These are phyloP conservation scores for Eutrema salsugineum DNA, from an alignment of 441 rosid species.

Conservation along the genomic window DNA sequence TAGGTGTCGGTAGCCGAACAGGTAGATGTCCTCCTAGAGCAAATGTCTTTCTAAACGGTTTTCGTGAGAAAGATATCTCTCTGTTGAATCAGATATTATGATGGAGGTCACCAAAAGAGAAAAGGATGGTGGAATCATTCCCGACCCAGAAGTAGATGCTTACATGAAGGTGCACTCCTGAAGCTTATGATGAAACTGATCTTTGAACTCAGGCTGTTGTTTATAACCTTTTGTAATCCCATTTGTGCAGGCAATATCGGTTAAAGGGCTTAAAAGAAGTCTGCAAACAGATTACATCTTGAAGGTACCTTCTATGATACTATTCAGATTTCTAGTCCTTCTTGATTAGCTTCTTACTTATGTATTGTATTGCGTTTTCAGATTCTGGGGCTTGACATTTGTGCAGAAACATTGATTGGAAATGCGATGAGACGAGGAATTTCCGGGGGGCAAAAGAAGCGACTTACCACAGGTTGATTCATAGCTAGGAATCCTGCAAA, in stretches of 20 bases:
- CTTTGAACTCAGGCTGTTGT: background rate
- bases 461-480: conserved; percentile 49
- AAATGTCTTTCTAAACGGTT: background rate
- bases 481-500: background rate
- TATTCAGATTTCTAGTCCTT: background rate
- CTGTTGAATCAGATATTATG: conserved; percentile 34
- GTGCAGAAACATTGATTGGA: conserved; percentile 49
- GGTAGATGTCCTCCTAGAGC: conserved; percentile 23
- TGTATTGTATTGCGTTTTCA: conserved; percentile 8
- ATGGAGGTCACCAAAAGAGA: conserved; percentile 46
- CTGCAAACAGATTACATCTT: conserved; percentile 52
- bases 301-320: conserved; percentile 30
- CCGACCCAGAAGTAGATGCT: conserved; percentile 47
- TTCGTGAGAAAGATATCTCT: background rate
- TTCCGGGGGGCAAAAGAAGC: conserved; percentile 56
- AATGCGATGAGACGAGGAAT: conserved; percentile 50
- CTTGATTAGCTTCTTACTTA: background rate
- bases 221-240: background rate
- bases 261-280: conserved; percentile 34
- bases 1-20: conserved; percentile 44
- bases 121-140: conserved; percentile 42
- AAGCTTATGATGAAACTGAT: background rate
- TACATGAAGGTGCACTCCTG: conserved; percentile 44
- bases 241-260: conserved; percentile 43
- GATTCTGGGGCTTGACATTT: conserved; percentile 59